Evolutionary conservation across 176 grass and related monocot genomes (phyloP), one percentile per base, ranked within the genome.

Genomic region (Rhynchospora breviuscula): DNA sequence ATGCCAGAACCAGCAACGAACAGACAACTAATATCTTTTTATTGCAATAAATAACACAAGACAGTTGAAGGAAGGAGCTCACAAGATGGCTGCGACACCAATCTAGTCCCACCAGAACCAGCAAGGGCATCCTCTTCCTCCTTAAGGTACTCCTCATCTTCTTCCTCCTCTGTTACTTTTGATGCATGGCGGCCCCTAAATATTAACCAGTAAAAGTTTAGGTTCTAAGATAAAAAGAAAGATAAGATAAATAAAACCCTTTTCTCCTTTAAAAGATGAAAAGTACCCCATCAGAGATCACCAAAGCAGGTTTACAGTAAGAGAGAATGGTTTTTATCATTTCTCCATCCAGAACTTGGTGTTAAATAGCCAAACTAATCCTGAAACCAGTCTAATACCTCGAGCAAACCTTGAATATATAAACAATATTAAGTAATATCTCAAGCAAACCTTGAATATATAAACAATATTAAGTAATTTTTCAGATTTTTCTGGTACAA

Each of bases 131-230:
- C 90, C 48, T 92, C 92, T 89, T 94, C 92, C 85, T 94, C 92
- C 83, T 94, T 94, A 68, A 94, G 89, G 72, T 91, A 91, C 79
- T 81, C 92, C 75, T 94, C 92, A 72, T 94, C 92, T 84, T 91
- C 92, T 85, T 94, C 92, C 73, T 94, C 92, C 85, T 94, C 92
- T 56, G 89, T 94, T 71, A 94, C 80, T 85, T 91, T 91, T 51
- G 89, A 94, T 84, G 85, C 89, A 91, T 94, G 92, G 54, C 92
- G 89, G 8, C 92, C 92, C 87, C 92, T 94, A 83, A 31, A 80
- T 26, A 83, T 85, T 18, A 71, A 13, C 49, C 51, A 35, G 18
- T 77, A 77, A 22, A 77, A 56, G 54, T 56, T 31, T 57, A 11
- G 21, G 49, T 77, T 77, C 56, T 15, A 56, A 77, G 14, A 77